Base-by-base conservation (phyloP, 2,329 filamentous ascomycete species). In the Monilinia polystroma region DNA sequence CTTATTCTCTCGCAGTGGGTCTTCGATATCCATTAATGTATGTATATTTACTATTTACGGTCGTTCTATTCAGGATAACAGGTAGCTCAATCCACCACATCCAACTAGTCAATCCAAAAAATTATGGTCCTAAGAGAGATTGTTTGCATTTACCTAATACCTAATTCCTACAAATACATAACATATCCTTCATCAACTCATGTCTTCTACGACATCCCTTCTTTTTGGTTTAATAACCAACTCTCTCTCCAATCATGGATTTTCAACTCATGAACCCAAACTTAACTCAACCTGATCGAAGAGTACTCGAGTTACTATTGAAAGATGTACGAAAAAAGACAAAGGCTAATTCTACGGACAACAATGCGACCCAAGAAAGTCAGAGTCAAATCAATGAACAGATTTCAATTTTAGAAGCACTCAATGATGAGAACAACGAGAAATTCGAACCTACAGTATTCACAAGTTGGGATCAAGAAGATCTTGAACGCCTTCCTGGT, bases 391-490 rank as follows among this genome's bases (percentile, higher is more conserved):
- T 66, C 26, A 56, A 51, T 32, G 56, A 66, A 32, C 56, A 66
- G 45, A 66, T 66, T 47, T 53, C 47, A 20, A 60, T 54, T 35
- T 11, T 67, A 26, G 65, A 63, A 64, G 59, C 65, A 38, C 52
- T 68, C 16, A 68, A 66, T 45, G 66, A 68, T 45, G 66, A 66
- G 41, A 62, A 53, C n/a, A 63, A 62, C 51, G 54, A 59, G 18
- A 63, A 68, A 38, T 73, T 73, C 43, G 69, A 73, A 32, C 71
- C 72, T 43, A 73, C 70, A 38, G 64, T 72, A n/a, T 72, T 70
- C 55, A 69, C 65, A 16, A 67, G 64, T 20, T 72, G 70, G 70
- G 72, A 72, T 45, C 65, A 70, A 52, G 64, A 72, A 43, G 64
- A 66, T n/a, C 63, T 70, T 26, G 67, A 66, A 4, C 64, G 69